Evolutionary conservation across 768 basidiomycete species (phyloP), one percentile per base, ranked within the genome.

Genomic region (Aureoboletus auriporus): DNA sequence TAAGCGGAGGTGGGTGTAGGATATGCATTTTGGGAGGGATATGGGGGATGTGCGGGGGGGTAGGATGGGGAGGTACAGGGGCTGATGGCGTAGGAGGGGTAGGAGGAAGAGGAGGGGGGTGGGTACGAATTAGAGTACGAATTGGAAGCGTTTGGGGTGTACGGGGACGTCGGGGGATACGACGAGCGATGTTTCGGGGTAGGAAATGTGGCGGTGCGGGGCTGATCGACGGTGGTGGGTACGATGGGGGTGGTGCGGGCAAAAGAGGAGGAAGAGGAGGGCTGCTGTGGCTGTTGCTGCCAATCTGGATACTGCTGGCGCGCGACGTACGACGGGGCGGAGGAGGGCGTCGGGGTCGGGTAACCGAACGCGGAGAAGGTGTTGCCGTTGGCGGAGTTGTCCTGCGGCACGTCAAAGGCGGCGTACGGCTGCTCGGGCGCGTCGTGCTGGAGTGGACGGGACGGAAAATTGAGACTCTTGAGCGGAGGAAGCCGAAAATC

Each of bases 401-500:
- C 61, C 52, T 59, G 62, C 12, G 11, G 5, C n/a, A 64, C 62
- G 26, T 63, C 62, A 9, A 52, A 59, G 26, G 34, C n/a, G 1
- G 46, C 0, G 3, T 60, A 59, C 0, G 53, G 31, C 44, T 53
- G 53, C 49, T 59, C 63, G 0, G 40, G 53, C 9, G 52, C 28
- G 42, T 46, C 51, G 44, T 64, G 55, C 12, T 68, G 53, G 29
- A 68, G 65, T 20, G 71, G 54, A 44, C 58, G 62, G 46, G 76
- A 78, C 47, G 63, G 62, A 54, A 88, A 86, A 63, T 85, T 83
- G 62, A 89, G 75, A 61, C 85, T 83, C 69, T 80, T 86, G 63
- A 88, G 75, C 16, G 84, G 84, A 0, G 86, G 86, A 5, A 86
- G 75, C 34, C 83, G 82, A 57, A 80, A 66, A 49, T 75, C 70